Conservation (phyloP, 1,284 basidiomycete genomes). For the Tremellales sp. region DNA sequence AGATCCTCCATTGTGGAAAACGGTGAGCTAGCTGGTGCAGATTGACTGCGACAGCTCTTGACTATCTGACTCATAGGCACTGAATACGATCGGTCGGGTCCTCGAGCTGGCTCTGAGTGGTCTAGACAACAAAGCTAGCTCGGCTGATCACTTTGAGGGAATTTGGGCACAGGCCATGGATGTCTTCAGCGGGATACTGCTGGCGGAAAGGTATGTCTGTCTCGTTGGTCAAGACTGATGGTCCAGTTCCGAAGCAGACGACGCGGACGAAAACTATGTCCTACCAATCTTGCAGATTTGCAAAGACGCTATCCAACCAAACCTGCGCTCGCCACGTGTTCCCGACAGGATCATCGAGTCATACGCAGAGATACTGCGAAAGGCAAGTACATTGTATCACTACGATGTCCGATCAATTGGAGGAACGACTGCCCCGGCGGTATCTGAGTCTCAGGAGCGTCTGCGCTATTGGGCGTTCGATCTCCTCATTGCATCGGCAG, state of each 20-base stretch:
- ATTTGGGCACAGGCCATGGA: slow-evolving; percentile 86
- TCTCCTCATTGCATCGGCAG: slow-evolving; percentile 59
- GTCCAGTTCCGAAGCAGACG: slow-evolving; percentile 56
- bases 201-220: slow-evolving; percentile 71
- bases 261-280: slow-evolving; percentile 83
- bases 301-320: slow-evolving; percentile 72
- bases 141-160: slow-evolving; percentile 59
- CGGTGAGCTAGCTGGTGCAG: slow-evolving; percentile 68
- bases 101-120: slow-evolving; percentile 17
- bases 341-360: slow-evolving; percentile 68
- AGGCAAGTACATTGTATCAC: slow-evolving; percentile 67
- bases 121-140: slow-evolving; percentile 17
- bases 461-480: slow-evolving; percentile 95
- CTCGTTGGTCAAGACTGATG: background rate
- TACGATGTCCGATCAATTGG: slow-evolving; percentile 25
- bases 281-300: slow-evolving; percentile 72
- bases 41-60: background rate
- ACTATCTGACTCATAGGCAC: slow-evolving; percentile 20
- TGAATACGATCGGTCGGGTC: slow-evolving; percentile 24
- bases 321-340: slow-evolving; percentile 64
- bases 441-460: slow-evolving; percentile 66
- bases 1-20: slow-evolving; percentile 86
- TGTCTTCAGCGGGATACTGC: slow-evolving; percentile 71
- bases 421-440: slow-evolving; percentile 34
- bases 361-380: slow-evolving; percentile 68